These are phyloP conservation scores for Gentiana dahurica DNA, from an alignment of 257 asterid genomes.

Conservation along the genomic window DNA sequence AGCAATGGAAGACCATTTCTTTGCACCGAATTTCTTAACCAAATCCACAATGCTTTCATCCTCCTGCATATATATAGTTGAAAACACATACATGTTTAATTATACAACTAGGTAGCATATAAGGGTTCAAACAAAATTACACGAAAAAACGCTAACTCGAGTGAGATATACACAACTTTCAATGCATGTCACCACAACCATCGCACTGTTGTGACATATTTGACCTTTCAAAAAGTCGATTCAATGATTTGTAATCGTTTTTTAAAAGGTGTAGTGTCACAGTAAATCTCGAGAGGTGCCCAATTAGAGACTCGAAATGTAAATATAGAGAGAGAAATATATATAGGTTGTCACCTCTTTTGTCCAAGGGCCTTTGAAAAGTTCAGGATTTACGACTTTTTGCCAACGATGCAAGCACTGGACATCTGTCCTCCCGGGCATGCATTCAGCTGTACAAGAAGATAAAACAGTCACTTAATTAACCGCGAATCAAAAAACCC, in stretches of 20 bases:
- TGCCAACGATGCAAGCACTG: constrained; percentile 96
- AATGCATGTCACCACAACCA: constrained; percentile 1
- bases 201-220: no score
- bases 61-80: constrained; percentile 34
- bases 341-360: constrained; percentile 40
- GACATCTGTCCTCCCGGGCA: constrained; percentile 66
- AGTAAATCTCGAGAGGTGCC: no score
- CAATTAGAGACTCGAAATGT: no score
- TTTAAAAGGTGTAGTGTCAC: no score
- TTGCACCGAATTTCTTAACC: constrained; percentile 48
- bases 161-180: not conserved
- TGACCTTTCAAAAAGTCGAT: no score
- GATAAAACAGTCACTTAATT: constrained; percentile 4
- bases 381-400: constrained; percentile 75
- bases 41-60: constrained; percentile 54
- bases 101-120: constrained; percentile 5
- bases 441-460: constrained; percentile 47
- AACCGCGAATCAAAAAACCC: not conserved
- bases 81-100: constrained; percentile 6
- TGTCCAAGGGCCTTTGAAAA: constrained; percentile 78
- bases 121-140: not conserved
- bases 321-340: constrained; percentile 2
- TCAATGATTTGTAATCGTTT: no score
- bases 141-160: no score
- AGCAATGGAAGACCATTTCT: constrained; percentile 67